Conservation (phyloP, 495 filamentous ascomycete genomes). For the Talaromyces trachyspermus region DNA sequence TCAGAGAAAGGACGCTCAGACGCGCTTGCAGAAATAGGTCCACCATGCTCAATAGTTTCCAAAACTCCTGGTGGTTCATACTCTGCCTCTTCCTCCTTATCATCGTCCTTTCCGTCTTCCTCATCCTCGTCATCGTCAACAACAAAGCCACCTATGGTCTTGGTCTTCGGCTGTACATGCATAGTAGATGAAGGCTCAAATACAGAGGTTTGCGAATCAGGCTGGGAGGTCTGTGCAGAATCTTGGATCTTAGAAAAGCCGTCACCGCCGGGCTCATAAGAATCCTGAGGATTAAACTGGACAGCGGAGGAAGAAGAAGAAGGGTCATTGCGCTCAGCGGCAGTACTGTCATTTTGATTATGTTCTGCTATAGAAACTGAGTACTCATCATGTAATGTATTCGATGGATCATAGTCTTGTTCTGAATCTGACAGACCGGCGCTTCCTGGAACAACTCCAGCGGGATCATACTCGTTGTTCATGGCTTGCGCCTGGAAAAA, state of each 20-base stretch:
- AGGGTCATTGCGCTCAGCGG: constrained; percentile 12
- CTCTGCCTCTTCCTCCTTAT: constrained; percentile 45
- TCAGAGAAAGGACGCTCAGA: constrained; percentile 46
- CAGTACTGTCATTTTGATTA: constrained; percentile 21
- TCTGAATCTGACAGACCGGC: constrained; percentile 48
- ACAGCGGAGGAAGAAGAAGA: constrained; percentile 15
- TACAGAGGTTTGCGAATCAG: constrained; percentile 33
- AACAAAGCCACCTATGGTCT: constrained; percentile 73
- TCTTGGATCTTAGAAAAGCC: constrained; percentile 4
- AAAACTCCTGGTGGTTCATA: constrained; percentile 49
- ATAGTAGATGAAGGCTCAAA: constrained; percentile 27
- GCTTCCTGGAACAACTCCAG: constrained; percentile 35
- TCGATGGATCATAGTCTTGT: constrained; percentile 50
- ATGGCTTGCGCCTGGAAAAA: constrained; percentile 52
- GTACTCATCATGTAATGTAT: constrained; percentile 38
- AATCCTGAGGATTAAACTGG: constrained; percentile 15
- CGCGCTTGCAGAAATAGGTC: constrained; percentile 39
- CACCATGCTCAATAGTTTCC: constrained; percentile 34
- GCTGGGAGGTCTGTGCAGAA: constrained; percentile 19
- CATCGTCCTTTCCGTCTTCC: constrained; percentile 26
- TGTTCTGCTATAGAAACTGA: constrained; percentile 20
- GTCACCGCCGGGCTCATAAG: constrained; percentile 12
- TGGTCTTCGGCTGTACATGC: constrained; percentile 46
- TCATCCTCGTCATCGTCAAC: constrained; percentile 54
- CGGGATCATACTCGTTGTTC: constrained; percentile 34